Percentiles rank a stretch among this genome's conserved stretches.
Evolutionary conservation across 1,139 yeast genomes (phyloP).

Genomic region (Zygosaccharomyces sapae): DNA sequence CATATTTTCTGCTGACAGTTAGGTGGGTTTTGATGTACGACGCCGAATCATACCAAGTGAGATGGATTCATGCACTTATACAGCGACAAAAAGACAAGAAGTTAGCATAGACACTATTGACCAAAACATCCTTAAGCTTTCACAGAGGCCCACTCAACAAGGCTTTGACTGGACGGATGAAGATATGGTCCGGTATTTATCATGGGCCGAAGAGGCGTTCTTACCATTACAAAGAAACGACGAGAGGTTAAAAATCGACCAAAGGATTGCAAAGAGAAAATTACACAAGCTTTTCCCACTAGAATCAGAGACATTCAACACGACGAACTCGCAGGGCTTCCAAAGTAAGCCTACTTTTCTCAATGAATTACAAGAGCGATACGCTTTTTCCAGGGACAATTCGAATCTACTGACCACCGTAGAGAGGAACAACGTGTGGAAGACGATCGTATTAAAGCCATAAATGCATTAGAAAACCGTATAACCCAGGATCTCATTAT

Average conservation of each 20-base stretch:
- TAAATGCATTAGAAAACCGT: constrained; percentile 17
- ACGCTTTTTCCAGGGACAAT: constrained; percentile 13
- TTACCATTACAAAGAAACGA: constrained; percentile 18
- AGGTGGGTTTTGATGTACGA: constrained; percentile 22
- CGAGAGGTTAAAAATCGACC: constrained; percentile 24
- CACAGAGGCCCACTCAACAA: constrained; percentile 11
- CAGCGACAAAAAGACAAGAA: constrained; percentile 8
- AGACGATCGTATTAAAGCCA: constrained; percentile 11
- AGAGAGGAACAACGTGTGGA: constrained; percentile 1
- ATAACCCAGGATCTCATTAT: constrained; percentile 15
- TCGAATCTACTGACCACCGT: constrained; percentile 9
- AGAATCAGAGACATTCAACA: constrained; percentile 6
- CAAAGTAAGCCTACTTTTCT: constrained; percentile 15
- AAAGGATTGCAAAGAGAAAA: constrained; percentile 31
- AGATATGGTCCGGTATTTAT: constrained; percentile 25
- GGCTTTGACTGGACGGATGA: constrained; percentile 21
- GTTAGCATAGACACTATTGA: constrained; percentile 13
- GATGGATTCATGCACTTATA: constrained; percentile 18
- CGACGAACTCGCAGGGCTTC: background rate
- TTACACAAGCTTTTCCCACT: constrained; percentile 30
- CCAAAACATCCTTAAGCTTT: constrained; percentile 14
- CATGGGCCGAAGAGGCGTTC: constrained; percentile 30
- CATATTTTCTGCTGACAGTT: constrained; percentile 24
- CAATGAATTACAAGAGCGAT: constrained; percentile 28
- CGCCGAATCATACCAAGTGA: constrained; percentile 14